These are phyloP conservation scores for Clathrospora elynae DNA, from an alignment of 2,329 filamentous ascomycete species.

Conservation along the genomic window DNA sequence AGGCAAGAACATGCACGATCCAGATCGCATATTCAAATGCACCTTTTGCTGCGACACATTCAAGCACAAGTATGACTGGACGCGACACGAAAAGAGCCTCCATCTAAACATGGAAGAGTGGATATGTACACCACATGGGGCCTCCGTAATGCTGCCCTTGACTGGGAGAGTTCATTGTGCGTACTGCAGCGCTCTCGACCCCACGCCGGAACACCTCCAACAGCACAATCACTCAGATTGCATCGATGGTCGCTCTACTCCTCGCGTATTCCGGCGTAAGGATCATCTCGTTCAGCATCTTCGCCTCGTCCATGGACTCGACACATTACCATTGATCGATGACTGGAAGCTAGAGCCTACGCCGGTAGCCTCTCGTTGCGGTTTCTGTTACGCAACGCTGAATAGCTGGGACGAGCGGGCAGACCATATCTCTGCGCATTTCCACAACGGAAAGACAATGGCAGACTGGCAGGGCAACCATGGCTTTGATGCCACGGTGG, in stretches of 20 bases:
- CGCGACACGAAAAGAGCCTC: constrained; percentile 35
- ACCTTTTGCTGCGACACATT: constrained; percentile 40
- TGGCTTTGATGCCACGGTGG: constrained; percentile 52
- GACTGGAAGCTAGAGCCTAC: constrained; percentile 61
- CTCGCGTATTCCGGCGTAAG: constrained; percentile 65
- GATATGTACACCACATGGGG: constrained; percentile 61
- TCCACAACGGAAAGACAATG: constrained; percentile 57
- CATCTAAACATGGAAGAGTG: constrained; percentile 37
- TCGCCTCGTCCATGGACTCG: constrained; percentile 61
- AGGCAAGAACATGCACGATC: constrained; percentile 12
- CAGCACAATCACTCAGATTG: constrained; percentile 64
- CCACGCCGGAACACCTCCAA: constrained; percentile 60
- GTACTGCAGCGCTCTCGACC: constrained; percentile 61
- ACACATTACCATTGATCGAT: constrained; percentile 65
- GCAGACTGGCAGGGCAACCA: constrained; percentile 58
- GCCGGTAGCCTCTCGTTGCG: constrained; percentile 57
- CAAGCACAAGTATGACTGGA: constrained; percentile 39
- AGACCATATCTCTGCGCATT: constrained; percentile 58
- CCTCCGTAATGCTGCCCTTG: constrained; percentile 57
- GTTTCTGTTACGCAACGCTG: constrained; percentile 54
- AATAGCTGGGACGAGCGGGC: constrained; percentile 54
- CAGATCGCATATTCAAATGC: constrained; percentile 33
- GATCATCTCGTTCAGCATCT: constrained; percentile 65
- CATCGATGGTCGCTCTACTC: constrained; percentile 63
- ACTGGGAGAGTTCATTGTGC: constrained; percentile 61